phyloP scores from a whole-genome alignment of 2,329 filamentous ascomycete species.

The Alternaria ethzedia region DNA sequence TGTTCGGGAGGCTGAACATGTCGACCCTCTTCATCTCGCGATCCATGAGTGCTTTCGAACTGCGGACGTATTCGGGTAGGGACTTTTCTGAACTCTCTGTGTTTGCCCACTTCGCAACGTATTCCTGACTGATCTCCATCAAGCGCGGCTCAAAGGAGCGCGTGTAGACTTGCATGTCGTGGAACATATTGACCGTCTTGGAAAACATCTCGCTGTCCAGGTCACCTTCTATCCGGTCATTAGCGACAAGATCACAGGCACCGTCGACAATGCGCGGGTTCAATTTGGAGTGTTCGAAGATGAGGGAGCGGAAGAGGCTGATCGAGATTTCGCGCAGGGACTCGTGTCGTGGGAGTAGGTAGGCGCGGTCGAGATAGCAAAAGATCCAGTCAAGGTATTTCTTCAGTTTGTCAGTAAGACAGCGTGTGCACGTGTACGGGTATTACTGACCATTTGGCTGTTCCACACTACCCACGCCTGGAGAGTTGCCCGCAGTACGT shows the following conservation, averaged over 20 bases:
- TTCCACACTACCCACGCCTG: conserved; percentile 80
- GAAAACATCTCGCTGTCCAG: conserved; percentile 70
- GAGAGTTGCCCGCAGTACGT: conserved; percentile 67
- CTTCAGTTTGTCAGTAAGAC: conserved; percentile 50
- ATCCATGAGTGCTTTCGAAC: conserved; percentile 71
- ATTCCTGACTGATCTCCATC: conserved; percentile 69
- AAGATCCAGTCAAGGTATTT: conserved; percentile 84
- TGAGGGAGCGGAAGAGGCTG: conserved; percentile 70
- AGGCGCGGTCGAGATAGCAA: conserved; percentile 91
- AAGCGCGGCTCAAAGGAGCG: conserved; percentile 80
- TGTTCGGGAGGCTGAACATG: conserved; percentile 79
- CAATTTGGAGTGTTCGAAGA: conserved; percentile 62
- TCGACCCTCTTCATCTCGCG: conserved; percentile 79
- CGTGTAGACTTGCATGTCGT: conserved; percentile 82
- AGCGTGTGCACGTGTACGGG: no score
- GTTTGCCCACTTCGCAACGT: conserved; percentile 73
- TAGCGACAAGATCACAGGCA: conserved; percentile 76
- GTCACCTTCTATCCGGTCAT: conserved; percentile 67
- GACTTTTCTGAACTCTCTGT: conserved; percentile 65
- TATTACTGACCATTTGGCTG: conserved; percentile 68
- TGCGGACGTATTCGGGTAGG: conserved; percentile 77
- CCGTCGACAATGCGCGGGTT: conserved; percentile 67
- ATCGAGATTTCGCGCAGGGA: conserved; percentile 85
- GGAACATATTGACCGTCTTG: conserved; percentile 80
- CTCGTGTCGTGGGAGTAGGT: conserved; percentile 76